Conservation (phyloP, 2,329 filamentous ascomycete species). For the Dactylellina cionopaga region DNA sequence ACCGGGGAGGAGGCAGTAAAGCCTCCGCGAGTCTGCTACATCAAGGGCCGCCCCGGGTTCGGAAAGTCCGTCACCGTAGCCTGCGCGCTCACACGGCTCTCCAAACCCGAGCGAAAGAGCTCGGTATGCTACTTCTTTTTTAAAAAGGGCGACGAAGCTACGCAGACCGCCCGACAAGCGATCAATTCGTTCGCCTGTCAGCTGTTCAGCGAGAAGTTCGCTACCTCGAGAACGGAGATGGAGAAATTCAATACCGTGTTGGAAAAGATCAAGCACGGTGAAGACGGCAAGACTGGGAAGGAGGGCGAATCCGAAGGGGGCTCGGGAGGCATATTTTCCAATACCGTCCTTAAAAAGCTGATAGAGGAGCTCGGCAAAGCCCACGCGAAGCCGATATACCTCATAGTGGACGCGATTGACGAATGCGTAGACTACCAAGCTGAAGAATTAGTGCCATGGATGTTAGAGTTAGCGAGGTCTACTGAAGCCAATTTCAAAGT, state of each 20-base stretch:
- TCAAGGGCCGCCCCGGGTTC: slow-evolving; percentile 45
- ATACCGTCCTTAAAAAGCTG: slow-evolving; percentile 20
- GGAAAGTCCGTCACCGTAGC: slow-evolving; percentile 48
- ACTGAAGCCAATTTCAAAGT: slow-evolving; percentile 35
- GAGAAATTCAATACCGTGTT: slow-evolving; percentile 36
- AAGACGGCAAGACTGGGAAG: background rate
- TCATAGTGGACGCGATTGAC: slow-evolving; percentile 41
- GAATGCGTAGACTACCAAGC: slow-evolving; percentile 44
- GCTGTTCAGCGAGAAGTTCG: slow-evolving; percentile 45
- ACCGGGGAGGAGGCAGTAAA: slow-evolving; percentile 14
- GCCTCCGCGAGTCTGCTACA: slow-evolving; percentile 41
- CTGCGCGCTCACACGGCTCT: slow-evolving; percentile 29
- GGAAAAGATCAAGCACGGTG: slow-evolving; percentile 13
- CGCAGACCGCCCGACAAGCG: slow-evolving; percentile 24
- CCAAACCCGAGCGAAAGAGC: slow-evolving; percentile 39
- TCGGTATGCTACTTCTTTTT: slow-evolving; percentile 50
- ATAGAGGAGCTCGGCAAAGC: slow-evolving; percentile 25
- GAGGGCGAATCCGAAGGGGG: slow-evolving; percentile 9
- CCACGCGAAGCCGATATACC: slow-evolving; percentile 37
- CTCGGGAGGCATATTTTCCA: slow-evolving; percentile 18
- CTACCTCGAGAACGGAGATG: slow-evolving; percentile 29
- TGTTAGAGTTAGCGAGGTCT: slow-evolving; percentile 29
- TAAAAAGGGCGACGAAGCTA: slow-evolving; percentile 46
- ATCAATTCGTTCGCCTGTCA: slow-evolving; percentile 22
- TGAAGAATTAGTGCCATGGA: slow-evolving; percentile 36